Percentiles rank a stretch among this genome's conserved stretches.
Evolutionary conservation across 306 rosid species (phyloP).

Genomic region (Castanospermum australe): DNA sequence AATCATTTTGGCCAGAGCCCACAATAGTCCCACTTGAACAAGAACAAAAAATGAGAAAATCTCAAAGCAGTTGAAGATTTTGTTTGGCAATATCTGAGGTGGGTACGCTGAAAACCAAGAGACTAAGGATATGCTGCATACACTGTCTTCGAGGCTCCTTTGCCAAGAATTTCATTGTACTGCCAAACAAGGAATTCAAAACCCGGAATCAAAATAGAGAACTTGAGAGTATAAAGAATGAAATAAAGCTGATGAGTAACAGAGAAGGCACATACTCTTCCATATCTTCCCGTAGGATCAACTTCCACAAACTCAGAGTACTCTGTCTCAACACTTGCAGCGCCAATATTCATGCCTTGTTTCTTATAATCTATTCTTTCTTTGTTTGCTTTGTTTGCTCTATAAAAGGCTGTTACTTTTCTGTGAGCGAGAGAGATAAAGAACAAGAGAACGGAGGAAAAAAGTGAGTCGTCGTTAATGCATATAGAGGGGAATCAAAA

Average conservation of each 20-base stretch:
- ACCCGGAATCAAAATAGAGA: constrained; percentile 29
- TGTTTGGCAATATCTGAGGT: constrained; percentile 6
- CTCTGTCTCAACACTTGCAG: constrained; percentile 44
- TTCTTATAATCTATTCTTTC: constrained; percentile 7
- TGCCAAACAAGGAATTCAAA: constrained; percentile 45
- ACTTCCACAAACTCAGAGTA: constrained; percentile 78
- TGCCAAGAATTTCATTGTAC: constrained; percentile 95
- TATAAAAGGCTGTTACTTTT: constrained; percentile 14
- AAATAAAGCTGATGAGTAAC: background rate
- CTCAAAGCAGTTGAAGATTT: background rate
- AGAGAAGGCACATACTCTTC: constrained; percentile 62
- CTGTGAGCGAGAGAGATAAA: constrained; percentile 22
- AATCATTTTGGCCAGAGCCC: constrained; percentile 14
- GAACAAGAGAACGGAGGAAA: constrained; percentile 12
- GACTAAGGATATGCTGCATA: constrained; percentile 39
- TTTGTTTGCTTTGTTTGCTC: constrained; percentile 6
- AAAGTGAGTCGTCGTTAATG: constrained; percentile 17
- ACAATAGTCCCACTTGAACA: background rate
- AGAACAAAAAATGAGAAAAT: constrained; percentile 3
- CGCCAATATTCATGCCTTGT: constrained; percentile 71
- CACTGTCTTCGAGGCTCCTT: constrained; percentile 97
- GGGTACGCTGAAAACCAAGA: constrained; percentile 3
- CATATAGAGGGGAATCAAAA: constrained; percentile 10
- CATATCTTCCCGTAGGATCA: constrained; percentile 99
- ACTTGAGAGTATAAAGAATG: background rate